Evolutionary conservation across 768 basidiomycete genomes (phyloP).

Genomic region (Thelephora ganbajun): DNA sequence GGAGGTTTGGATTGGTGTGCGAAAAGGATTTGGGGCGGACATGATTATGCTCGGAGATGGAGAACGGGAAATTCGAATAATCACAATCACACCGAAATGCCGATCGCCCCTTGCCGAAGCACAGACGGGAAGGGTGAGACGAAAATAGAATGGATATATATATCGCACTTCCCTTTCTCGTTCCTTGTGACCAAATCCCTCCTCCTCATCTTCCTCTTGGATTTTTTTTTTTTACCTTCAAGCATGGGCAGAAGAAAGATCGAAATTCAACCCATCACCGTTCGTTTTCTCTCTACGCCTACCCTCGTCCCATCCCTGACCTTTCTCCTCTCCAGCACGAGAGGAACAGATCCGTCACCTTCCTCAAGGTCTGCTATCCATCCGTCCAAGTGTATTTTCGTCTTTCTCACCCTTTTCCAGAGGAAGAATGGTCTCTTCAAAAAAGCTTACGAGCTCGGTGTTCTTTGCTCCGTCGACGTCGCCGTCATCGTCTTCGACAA

Average conservation of each 20-base stretch:
- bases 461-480: constrained; percentile 78
- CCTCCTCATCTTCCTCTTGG: constrained; percentile 3
- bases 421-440: constrained; percentile 87
- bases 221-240: too few species aligned
- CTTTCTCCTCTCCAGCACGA: constrained; percentile 54
- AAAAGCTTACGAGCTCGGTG: constrained; percentile 84
- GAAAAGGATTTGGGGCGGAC: background rate
- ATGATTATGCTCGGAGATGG: background rate
- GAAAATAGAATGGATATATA: too few species aligned
- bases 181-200: background rate
- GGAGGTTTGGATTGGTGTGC: background rate
- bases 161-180: background rate
- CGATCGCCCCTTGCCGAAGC: too few species aligned
- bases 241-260: constrained; percentile 67
- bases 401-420: constrained; percentile 24
- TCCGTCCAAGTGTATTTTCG: constrained; percentile 24
- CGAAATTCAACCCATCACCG: constrained; percentile 70
- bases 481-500: constrained; percentile 81
- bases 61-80: background rate
- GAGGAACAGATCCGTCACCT: constrained; percentile 83
- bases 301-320: constrained; percentile 5
- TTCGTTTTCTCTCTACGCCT: constrained; percentile 31
- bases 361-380: constrained; percentile 73
- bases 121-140: too few species aligned
- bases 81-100: background rate